phyloP scores from a whole-genome alignment of 2,329 filamentous ascomycete genomes.

The Stachybotrys elegans region DNA sequence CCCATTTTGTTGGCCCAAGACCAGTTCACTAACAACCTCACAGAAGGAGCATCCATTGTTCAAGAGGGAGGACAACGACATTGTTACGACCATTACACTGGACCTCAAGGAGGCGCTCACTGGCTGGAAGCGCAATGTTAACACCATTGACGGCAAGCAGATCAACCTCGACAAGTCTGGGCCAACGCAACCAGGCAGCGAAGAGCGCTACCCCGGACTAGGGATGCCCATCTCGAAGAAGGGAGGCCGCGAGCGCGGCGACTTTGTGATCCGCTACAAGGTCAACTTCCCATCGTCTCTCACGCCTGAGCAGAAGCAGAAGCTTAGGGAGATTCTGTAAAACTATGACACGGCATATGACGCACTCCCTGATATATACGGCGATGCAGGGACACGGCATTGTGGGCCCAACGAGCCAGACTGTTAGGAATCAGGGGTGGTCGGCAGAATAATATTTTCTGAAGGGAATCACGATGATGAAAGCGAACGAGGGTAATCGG shows the following conservation, averaged over 20 bases:
- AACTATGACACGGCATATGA: too few relatives aligned
- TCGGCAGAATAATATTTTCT: too few relatives aligned
- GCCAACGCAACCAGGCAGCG: constrained; percentile 78
- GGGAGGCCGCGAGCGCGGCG: constrained; percentile 73
- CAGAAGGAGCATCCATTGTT: constrained; percentile 85
- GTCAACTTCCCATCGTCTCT: constrained; percentile 85
- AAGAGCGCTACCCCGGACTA: constrained; percentile 75
- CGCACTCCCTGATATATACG: too few relatives aligned
- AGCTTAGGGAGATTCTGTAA: constrained; percentile 73
- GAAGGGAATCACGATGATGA: too few relatives aligned
- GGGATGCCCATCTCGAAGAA: constrained; percentile 96
- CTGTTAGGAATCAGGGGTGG: too few relatives aligned
- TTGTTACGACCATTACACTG: constrained; percentile 73
- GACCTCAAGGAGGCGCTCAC: constrained; percentile 91
- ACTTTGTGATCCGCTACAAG: constrained; percentile 85
- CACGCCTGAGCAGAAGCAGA: constrained; percentile 72
- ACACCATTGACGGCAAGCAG: constrained; percentile 88
- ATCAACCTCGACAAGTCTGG: constrained; percentile 74
- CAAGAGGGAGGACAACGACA: constrained; percentile 81
- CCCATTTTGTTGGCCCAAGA: too few relatives aligned
- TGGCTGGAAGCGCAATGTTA: constrained; percentile 87
- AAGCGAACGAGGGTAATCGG: too few relatives aligned
- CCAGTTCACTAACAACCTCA: too few relatives aligned
- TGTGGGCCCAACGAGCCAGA: too few relatives aligned
- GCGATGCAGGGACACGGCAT: too few relatives aligned